Conservation (phyloP, 2,329 filamentous ascomycete species). For the Aspergillus sojae region DNA sequence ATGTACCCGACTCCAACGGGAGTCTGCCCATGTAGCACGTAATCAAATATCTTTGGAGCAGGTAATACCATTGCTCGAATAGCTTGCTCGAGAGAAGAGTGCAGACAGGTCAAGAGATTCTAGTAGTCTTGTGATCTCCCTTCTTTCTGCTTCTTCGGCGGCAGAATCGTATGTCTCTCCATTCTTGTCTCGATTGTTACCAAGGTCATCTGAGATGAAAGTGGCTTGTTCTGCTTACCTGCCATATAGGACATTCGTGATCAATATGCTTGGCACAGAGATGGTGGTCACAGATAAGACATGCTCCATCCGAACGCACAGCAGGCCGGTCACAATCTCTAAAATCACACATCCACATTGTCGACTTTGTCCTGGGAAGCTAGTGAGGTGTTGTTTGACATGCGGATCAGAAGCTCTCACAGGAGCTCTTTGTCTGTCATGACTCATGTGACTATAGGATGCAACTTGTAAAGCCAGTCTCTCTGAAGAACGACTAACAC, state of each 20-base stretch:
- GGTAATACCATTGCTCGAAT: slow-evolving; percentile 37
- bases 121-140: slow-evolving; percentile 36
- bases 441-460: too few relatives aligned
- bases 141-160: slow-evolving; percentile 36
- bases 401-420: too few relatives aligned
- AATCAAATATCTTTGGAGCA: slow-evolving; percentile 46
- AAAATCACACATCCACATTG: slow-evolving; percentile 41
- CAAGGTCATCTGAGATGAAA: neutral
- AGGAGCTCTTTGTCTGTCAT: too few relatives aligned
- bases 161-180: slow-evolving; percentile 38
- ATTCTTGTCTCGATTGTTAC: slow-evolving; percentile 32
- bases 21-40: slow-evolving; percentile 36
- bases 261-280: slow-evolving; percentile 41
- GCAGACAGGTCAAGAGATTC: slow-evolving; percentile 30
- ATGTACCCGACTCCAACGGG: slow-evolving; percentile 46
- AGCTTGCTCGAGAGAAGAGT: slow-evolving; percentile 41
- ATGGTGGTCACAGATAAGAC: slow-evolving; percentile 43
- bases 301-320: slow-evolving; percentile 31
- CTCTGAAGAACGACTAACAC: too few relatives aligned
- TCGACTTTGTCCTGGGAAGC: neutral
- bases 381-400: too few relatives aligned
- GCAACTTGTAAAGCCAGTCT: too few relatives aligned
- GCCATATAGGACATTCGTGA: slow-evolving; percentile 42
- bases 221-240: slow-evolving; percentile 30
- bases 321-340: slow-evolving; percentile 32